Evolutionary conservation across 2,329 filamentous ascomycete genomes (phyloP).

Genomic region (Hypoxylon sp.): DNA sequence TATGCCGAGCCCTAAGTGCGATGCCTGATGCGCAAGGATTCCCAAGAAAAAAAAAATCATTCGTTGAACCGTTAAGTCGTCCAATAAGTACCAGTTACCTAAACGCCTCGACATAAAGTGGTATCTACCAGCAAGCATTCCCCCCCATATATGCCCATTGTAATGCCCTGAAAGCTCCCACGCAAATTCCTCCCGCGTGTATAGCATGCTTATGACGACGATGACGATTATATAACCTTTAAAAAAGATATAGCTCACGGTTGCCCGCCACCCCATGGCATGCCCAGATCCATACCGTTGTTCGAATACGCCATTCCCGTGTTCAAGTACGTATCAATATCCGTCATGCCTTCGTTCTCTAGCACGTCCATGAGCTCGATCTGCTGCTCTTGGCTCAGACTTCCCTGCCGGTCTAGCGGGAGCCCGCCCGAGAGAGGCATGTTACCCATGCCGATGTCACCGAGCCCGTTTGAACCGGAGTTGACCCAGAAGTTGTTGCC

Average conservation of each 20-base stretch:
- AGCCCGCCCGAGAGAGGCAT: slow-evolving; percentile 40
- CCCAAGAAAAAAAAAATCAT: neutral
- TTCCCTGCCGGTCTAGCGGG: slow-evolving; percentile 67
- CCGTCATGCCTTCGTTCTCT: slow-evolving; percentile 71
- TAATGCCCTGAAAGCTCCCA: slow-evolving; percentile 12
- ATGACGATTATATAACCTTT: neutral
- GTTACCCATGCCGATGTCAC: slow-evolving; percentile 36
- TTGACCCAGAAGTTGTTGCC: slow-evolving; percentile 49
- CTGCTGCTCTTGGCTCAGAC: slow-evolving; percentile 81
- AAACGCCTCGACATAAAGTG: slow-evolving; percentile 31
- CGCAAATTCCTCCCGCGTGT: slow-evolving; percentile 2
- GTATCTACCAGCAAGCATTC: slow-evolving; percentile 30
- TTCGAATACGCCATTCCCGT: slow-evolving; percentile 46
- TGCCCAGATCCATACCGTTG: slow-evolving; percentile 20
- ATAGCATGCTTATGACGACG: neutral
- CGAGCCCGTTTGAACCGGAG: slow-evolving; percentile 35
- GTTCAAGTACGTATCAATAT: slow-evolving; percentile 68
- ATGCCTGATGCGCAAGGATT: neutral
- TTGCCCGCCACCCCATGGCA: slow-evolving; percentile 23
- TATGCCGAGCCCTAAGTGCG: too few relatives aligned
- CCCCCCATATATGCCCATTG: slow-evolving; percentile 17
- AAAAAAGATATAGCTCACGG: slow-evolving; percentile 1
- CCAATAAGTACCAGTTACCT: slow-evolving; percentile 4
- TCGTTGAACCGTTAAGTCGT: slow-evolving; percentile 7
- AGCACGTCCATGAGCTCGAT: slow-evolving; percentile 82